Evolutionary conservation across 1,284 basidiomycete species (phyloP).

Genomic region (Pholiota adiposa): DNA sequence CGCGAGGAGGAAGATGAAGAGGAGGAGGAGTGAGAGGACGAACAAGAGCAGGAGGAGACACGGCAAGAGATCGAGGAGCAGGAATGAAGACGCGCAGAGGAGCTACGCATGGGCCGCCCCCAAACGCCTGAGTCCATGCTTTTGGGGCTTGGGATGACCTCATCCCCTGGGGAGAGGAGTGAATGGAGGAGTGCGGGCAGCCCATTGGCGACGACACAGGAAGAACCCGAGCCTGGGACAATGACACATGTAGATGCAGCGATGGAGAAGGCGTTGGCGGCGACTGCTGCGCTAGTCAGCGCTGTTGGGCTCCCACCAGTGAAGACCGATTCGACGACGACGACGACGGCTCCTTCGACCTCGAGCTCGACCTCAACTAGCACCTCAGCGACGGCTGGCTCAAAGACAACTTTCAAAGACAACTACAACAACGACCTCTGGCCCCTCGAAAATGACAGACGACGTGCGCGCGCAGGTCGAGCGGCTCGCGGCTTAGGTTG

Average conservation of each 20-base stretch:
- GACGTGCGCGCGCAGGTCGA: conserved; percentile 78
- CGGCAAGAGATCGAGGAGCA: conserved; percentile 40
- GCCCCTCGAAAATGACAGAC: no score
- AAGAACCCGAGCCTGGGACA: no score
- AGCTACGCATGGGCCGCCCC: conserved; percentile 67
- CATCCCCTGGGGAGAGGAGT: neutral
- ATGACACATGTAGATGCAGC: no score
- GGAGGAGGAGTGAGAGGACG: conserved; percentile 38
- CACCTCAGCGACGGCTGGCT: no score
- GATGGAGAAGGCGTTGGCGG: no score
- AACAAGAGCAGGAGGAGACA: conserved; percentile 16
- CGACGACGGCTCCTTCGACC: neutral
- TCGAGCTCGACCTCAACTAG: neutral
- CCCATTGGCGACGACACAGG: neutral
- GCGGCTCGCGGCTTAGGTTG: conserved; percentile 77
- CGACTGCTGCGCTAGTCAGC: no score
- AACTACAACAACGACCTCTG: no score
- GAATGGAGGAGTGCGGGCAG: neutral
- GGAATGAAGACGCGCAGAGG: conserved; percentile 39
- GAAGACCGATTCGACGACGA: no score
- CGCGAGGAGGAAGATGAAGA: conserved; percentile 45
- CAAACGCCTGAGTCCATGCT: conserved; percentile 76
- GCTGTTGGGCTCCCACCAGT: no score
- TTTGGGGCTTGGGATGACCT: conserved; percentile 57
- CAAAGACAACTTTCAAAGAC: no score